Conservation (phyloP, 1,139 yeast species). For the Lizanozyma gosingica region DNA sequence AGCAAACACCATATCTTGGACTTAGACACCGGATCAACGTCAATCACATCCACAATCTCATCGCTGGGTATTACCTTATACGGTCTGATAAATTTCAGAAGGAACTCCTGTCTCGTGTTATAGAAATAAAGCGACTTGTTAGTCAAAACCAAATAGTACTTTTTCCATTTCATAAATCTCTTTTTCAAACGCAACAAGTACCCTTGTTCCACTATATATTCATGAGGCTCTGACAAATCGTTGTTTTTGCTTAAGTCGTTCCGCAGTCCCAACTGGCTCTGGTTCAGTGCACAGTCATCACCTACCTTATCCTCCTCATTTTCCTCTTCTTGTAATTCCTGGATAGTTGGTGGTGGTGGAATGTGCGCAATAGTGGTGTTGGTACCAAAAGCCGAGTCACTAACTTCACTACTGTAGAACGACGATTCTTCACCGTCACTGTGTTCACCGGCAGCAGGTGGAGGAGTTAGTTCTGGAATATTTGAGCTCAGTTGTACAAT, state of each 20-base stretch:
- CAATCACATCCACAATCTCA: conserved; percentile 44
- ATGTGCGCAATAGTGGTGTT: not conserved
- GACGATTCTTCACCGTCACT: not conserved
- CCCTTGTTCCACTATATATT: conserved; percentile 35
- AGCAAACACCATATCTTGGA: conserved; percentile 38
- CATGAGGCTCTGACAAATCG: conserved; percentile 8
- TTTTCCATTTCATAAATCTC: conserved; percentile 41
- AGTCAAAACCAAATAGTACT: conserved; percentile 34
- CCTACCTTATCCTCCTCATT: not conserved
- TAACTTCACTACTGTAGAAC: not conserved
- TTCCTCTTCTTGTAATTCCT: not conserved
- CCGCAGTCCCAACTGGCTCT: not conserved
- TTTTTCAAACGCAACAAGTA: conserved; percentile 30
- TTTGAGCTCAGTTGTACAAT: not conserved
- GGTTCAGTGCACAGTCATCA: no score
- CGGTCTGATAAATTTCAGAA: conserved; percentile 6
- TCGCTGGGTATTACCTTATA: conserved; percentile 23
- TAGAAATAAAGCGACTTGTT: conserved; percentile 31
- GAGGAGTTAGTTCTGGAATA: not conserved
- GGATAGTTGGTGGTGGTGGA: not conserved
- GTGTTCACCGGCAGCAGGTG: conserved; percentile 1
- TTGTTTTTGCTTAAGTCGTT: not conserved
- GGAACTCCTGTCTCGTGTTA: conserved; percentile 18
- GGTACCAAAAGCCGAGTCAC: not conserved
- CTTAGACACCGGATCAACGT: conserved; percentile 39